A percentile compares a stretch with the other conserved stretches of the same genome.
These are phyloP conservation scores for Fusarium circinatum DNA, from an alignment of 2,329 filamentous ascomycete species.

Conservation along the genomic window DNA sequence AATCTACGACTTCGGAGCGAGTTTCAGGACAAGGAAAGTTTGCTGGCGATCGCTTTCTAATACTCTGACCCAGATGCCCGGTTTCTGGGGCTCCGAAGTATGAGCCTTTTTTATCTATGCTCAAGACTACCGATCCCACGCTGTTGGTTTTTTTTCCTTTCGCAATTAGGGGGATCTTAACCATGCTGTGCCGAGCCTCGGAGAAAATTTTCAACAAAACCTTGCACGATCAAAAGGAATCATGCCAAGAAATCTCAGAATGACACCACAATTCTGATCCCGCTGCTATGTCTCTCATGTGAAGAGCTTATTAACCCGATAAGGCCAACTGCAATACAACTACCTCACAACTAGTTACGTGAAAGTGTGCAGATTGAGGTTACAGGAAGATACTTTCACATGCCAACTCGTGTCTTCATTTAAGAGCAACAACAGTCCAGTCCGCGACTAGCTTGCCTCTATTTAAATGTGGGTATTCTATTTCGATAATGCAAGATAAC, in stretches of 20 bases:
- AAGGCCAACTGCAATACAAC: conserved; percentile 7
- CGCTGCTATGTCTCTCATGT: conserved; percentile 14
- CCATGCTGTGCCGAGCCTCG: conserved; percentile 9
- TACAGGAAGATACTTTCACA: conserved; percentile 13
- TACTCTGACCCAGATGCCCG: conserved; percentile 33
- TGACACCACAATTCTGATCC: conserved; percentile 11
- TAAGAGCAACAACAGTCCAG: neutral
- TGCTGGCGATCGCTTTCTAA: conserved; percentile 30
- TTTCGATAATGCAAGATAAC: neutral
- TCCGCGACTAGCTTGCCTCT: neutral
- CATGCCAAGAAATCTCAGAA: conserved; percentile 11
- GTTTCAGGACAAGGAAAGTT: conserved; percentile 37
- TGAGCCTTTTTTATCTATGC: conserved; percentile 6
- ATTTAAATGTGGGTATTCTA: neutral
- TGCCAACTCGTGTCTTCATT: conserved; percentile 1
- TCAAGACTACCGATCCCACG: conserved; percentile 25
- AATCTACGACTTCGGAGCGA: conserved; percentile 32
- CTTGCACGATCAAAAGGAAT: conserved; percentile 6
- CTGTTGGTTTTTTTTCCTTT: conserved; percentile 9
- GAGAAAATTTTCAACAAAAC: conserved; percentile 11
- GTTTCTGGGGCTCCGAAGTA: conserved; percentile 23
- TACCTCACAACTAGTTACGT: neutral
- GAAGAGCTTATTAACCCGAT: conserved; percentile 8
- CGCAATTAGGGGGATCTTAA: conserved; percentile 15
- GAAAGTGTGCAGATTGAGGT: neutral